Evolutionary conservation across 164 flowering plant species (phyloP), one percentile per base, ranked within the genome.

Genomic region (Vitis amurensis): DNA sequence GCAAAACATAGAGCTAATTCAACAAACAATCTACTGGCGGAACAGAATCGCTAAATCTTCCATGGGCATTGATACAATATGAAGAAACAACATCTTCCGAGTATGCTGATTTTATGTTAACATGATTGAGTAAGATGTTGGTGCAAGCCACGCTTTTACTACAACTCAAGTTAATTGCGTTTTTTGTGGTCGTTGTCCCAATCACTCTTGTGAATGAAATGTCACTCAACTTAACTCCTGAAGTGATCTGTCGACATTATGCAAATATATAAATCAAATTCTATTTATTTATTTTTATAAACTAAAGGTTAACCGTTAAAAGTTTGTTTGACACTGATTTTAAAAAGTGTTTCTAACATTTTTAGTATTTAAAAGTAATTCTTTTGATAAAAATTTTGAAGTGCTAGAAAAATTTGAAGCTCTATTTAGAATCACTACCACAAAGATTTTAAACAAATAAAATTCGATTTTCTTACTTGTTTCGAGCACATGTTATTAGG

Each of bases 41-140:
- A 9, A 3, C 1, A 0, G 64, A 1, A 9, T 59, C 19, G 10
- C 12, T 55, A 23, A 75, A 59, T 37, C 0, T 73, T 47, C 83
- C 87, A 55, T 76, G 73, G 15, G 81, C 86, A 80, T 84, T 78
- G 61, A 6, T 31, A 56, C 83, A 77, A 7, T 10, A 6, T 2
- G 77, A 67, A 31, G 11, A 9, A 57, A 67, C 63, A 57, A 67
- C 16, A 16, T 50, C 30, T 31, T 62, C 2, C 58, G 70, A 3
- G 71, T 59, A 17, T 5, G 70, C 11, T 29, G 79, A 59, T n/a
- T 17, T 57, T 10, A 85, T 70, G 50, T 73, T 23, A 29, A 85
- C 56, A 0, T 67, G 23, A 3, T 68, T 68, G 4, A 79, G 12
- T 1, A 29, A 13, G 23, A 83, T 71, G 31, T 85, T 79, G 48